These are phyloP conservation scores for Paecilomyces sp. DNA, from an alignment of 2,329 filamentous ascomycete genomes.

Conservation along the genomic window DNA sequence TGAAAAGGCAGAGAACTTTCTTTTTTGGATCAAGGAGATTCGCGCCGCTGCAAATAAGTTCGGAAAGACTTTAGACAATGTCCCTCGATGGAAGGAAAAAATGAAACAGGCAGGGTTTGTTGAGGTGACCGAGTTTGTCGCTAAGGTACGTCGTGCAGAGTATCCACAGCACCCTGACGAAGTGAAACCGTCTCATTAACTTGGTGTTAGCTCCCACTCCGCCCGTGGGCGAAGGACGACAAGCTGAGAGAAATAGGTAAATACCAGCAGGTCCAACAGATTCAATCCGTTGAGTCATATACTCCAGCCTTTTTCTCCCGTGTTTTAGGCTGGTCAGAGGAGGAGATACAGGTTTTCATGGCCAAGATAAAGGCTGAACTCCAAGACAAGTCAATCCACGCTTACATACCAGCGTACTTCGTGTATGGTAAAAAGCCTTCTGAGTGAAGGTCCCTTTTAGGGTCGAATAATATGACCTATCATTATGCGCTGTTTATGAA, in stretches of 20 bases:
- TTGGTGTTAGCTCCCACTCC: background rate
- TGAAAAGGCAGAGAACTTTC: constrained; percentile 16
- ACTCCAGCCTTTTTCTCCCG: background rate
- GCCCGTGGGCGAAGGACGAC: background rate
- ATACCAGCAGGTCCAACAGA: background rate
- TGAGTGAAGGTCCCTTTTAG: background rate
- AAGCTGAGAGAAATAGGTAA: background rate
- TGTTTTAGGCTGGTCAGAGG: background rate
- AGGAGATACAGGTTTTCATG: constrained; percentile 3
- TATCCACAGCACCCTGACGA: no score
- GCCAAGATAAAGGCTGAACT: constrained; percentile 7
- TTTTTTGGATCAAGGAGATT: constrained; percentile 18
- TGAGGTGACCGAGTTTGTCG: constrained; percentile 11
- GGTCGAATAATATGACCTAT: no score
- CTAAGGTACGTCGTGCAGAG: constrained; percentile 3
- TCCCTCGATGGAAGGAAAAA: constrained; percentile 11
- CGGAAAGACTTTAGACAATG: constrained; percentile 16
- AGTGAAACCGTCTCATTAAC: no score
- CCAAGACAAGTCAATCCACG: constrained; percentile 4
- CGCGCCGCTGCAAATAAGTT: constrained; percentile 22
- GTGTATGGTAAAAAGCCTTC: background rate
- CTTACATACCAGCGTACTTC: background rate
- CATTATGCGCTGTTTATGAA: no score
- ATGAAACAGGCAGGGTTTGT: constrained; percentile 5
- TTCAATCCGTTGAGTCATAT: background rate